Evolutionary conservation across 768 basidiomycete species (phyloP), one percentile per base, ranked within the genome.

Genomic region (Grammothele lineata): DNA sequence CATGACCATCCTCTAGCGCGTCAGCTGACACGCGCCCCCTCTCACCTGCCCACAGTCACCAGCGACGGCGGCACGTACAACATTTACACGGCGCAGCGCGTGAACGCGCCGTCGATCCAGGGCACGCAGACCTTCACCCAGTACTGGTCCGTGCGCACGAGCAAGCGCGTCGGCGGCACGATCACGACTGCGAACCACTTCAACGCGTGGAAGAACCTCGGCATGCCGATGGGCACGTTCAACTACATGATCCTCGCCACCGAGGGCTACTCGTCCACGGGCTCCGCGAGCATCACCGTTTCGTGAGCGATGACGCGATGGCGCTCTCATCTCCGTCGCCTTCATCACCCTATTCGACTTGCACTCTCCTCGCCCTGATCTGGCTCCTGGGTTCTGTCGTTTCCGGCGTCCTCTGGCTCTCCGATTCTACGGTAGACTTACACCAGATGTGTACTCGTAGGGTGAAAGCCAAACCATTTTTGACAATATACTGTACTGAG

Each of bases 201-300:
- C 58, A 66, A 65, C 38, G 73, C 72, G 2, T 76, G 73, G 73
- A 54, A 46, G 23, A 47, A 45, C 5, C 48, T 65, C 11, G 73
- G 73, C 15, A 59, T 76, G 66, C 54, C 51, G 24, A 50, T 75
- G 50, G 73, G 71, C 14, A 56, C 63, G 24, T 57, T 51, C 57
- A 65, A 66, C 62, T 74, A 74, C 59, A 72, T 74, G 65, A 73
- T 76, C 45, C 57, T 75, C 43, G 73, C 74, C 22, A 71, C 71
- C 10, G 74, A 76, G 48, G 71, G 71, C 3, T 72, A 72, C 59
- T 53, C 64, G 53, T 70, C 68, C 60, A 71, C 66, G 34, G 72
- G 71, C 17, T 46, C 48, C 27, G 27, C 27, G 27, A 30, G 40
- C 27, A 30, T 30, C 27, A 30, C 27, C 27, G 27, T 30, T 14